Conservation (phyloP, 2,329 filamentous ascomycete genomes). For the Botrytis paeoniae region DNA sequence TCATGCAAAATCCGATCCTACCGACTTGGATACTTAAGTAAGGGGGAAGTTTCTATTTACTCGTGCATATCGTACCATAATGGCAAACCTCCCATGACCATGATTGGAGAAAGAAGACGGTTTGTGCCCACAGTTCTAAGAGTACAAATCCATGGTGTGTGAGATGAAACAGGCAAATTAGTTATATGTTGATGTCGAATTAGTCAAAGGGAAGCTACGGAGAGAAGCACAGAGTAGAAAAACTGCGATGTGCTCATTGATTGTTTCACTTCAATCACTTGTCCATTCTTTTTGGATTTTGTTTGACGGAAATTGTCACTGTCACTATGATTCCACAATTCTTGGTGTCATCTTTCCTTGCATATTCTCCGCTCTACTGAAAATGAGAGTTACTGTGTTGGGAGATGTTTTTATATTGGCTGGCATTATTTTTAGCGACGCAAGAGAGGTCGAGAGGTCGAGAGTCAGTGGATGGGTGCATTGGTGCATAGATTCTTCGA, state of each 20-base stretch:
- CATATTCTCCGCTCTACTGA: background rate
- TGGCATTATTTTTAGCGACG: background rate
- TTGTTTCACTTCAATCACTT: no score
- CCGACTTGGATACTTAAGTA: background rate
- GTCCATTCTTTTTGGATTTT: no score
- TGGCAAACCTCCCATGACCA: background rate
- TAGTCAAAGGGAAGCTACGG: background rate
- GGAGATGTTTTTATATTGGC: background rate
- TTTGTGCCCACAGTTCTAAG: rapidly evolving
- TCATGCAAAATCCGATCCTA: background rate
- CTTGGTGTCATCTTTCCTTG: background rate
- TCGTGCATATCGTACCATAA: background rate
- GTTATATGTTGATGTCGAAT: background rate
- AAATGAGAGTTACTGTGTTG: background rate
- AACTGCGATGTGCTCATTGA: no score
- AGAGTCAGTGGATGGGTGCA: background rate
- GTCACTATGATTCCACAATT: background rate
- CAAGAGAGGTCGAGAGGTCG: background rate
- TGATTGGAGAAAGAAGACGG: background rate
- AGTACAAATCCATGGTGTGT: background rate
- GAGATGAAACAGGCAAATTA: rapidly evolving
- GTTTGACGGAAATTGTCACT: no score
- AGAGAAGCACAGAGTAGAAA: no score
- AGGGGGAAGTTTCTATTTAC: background rate
- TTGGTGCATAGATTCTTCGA: rapidly evolving